Evolutionary conservation across 2,329 filamentous ascomycete genomes (phyloP).

Genomic region (Didymella glomerata): DNA sequence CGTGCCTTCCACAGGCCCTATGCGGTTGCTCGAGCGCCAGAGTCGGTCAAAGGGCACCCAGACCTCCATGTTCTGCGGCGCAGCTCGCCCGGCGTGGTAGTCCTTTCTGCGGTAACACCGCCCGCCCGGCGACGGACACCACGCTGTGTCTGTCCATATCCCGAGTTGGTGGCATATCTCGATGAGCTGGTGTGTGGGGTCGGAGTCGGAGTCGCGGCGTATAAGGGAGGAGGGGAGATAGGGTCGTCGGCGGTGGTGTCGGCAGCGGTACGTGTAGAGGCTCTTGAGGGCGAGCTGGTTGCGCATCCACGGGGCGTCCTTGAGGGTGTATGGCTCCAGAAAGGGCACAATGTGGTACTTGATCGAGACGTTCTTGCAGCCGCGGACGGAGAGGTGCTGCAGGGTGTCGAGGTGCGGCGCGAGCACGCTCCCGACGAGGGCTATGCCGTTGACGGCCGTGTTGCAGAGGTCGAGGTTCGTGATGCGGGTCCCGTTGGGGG

Average conservation of each 20-base stretch:
- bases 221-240: constrained; percentile 65
- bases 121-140: constrained; percentile 67
- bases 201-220: constrained; percentile 66
- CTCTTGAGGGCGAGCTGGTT: constrained; percentile 64
- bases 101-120: constrained; percentile 65
- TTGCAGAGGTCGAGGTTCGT: constrained; percentile 68
- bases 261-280: constrained; percentile 68
- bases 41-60: constrained; percentile 70
- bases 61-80: constrained; percentile 64
- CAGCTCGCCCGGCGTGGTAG: constrained; percentile 64
- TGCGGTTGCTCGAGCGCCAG: constrained; percentile 67
- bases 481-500: constrained; percentile 65
- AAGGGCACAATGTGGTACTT: constrained; percentile 71
- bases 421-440: constrained; percentile 64
- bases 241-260: constrained; percentile 67
- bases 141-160: constrained; percentile 69
- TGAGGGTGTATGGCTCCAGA: constrained; percentile 55
- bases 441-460: constrained; percentile 66
- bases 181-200: constrained; percentile 68
- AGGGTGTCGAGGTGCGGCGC: constrained; percentile 63
- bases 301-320: constrained; percentile 53
- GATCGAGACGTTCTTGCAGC: constrained; percentile 70
- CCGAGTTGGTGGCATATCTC: constrained; percentile 65
- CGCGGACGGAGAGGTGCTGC: constrained; percentile 67
- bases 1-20: constrained; percentile 55